A percentile compares a stretch with the other conserved stretches of the same genome.
phyloP scores from a whole-genome alignment of 805 yeast species.

The Torulaspora indica region DNA sequence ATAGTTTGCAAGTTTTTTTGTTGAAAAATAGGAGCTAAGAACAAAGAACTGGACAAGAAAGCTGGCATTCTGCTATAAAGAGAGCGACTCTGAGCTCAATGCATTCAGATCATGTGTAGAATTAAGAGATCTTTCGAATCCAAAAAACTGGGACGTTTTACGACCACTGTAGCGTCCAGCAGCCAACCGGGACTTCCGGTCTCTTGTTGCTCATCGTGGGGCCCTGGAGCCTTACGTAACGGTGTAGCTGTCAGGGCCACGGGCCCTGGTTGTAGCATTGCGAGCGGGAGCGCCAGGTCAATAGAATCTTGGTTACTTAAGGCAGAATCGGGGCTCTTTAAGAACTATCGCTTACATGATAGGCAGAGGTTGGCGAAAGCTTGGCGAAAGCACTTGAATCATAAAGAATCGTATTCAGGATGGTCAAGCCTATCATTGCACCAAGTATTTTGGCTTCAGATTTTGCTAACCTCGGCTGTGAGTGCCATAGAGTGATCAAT shows the following conservation, averaged over 20 bases:
- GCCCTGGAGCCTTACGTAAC: too few relatives aligned
- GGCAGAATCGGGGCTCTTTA: not conserved
- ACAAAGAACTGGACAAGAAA: not conserved
- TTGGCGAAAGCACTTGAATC: not conserved
- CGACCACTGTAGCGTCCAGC: not conserved
- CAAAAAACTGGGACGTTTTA: not conserved
- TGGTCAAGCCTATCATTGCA: slow-evolving; percentile 83
- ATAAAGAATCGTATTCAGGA: slow-evolving; percentile 21
- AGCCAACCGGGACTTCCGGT: too few relatives aligned
- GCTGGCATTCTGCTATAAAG: not conserved
- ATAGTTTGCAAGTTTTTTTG: slow-evolving; percentile 1
- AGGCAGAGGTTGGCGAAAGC: too few relatives aligned
- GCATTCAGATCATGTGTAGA: not conserved
- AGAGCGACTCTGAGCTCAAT: not conserved
- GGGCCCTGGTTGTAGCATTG: too few relatives aligned
- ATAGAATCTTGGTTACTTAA: too few relatives aligned
- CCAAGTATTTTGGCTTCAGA: slow-evolving; percentile 93
- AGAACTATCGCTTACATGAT: not conserved
- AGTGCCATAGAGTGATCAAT: slow-evolving; percentile 74
- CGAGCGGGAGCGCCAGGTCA: not conserved
- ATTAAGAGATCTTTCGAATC: too few relatives aligned
- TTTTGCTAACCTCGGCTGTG: slow-evolving; percentile 83
- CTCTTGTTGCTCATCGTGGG: too few relatives aligned
- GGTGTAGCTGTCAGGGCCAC: too few relatives aligned
- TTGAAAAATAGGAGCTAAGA: not conserved